Base-by-base conservation (phyloP, 2,329 filamentous ascomycete species). In the Diplodia intermedia region DNA sequence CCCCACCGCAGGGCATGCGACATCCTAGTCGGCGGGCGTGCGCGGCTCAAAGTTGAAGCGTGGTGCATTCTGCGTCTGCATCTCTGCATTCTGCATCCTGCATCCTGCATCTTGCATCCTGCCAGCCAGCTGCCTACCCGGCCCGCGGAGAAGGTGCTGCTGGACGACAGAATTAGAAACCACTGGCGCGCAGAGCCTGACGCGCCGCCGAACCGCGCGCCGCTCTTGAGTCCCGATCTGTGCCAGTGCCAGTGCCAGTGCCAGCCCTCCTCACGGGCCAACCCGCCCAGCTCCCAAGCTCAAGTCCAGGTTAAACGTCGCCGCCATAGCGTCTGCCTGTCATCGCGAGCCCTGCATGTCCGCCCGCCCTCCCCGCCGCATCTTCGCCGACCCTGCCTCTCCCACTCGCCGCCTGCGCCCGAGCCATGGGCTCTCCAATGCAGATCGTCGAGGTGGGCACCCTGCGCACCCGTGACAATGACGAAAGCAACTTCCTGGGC, bases 361-460 rank as follows among this genome's bases (percentile, higher is more conserved):
- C 31, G 26, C 33, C 43, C 4, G 26, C n/a, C 9, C 60, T 38
- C 31, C 9, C 43, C 33, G 43, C 43, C 60, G 18, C 26, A 50
- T 63, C 60, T 12, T 20, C 18, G 7, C 60, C 18, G 60, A 26
- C 31, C 9, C 26, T 26, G 26, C 26, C 26, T 26, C 26, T 33
- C 20, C 3, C 18, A 8, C 40, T 43, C 40, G 8, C 20, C 14
- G 12, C 18, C 55, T 8, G 20, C 54, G 33, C 56, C 29, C n/a
- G n/a, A 18, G 57, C 38, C 57, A 68, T 68, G 66, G 57, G 52
- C 9, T 62, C 57, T 36, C 66, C 57, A 0, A 68, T 68, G 57
- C 66, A 62, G 36, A 63, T 56, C n/a, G 66, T 68, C 57, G 66
- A 68, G 50, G 31, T 68, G 20, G 66, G 66, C 40, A 63, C 66